Base-by-base conservation (phyloP, 768 basidiomycete genomes). In the Lactarius trivialis region DNA sequence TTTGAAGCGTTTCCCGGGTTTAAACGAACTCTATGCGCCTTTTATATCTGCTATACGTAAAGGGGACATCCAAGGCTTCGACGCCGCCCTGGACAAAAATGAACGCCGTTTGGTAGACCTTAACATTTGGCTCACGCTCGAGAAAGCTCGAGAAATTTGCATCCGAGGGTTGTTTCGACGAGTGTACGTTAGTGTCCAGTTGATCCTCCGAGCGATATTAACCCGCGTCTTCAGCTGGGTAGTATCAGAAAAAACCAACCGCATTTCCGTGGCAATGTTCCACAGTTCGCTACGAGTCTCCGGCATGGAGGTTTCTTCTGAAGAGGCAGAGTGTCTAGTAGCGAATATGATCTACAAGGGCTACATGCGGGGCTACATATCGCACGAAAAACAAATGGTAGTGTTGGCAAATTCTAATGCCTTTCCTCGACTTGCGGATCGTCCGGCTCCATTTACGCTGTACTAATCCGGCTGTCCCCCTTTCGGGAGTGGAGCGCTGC, bases 261-360 rank as follows among this genome's bases (percentile, higher is more conserved):
- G 94, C 17, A 87, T 98, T 54, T 87, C 91, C 0, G 81, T 97
- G 55, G 78, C 82, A 3, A 82, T 89, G 75, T 94, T 98, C 74
- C 87, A 88, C 70, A 77, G 78, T n/a, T 87, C 89, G 6, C 76
- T 96, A 54, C 77, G 76, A 56, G 74, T 92, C 60, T 86, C 89
- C 4, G 89, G 88, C 3, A 80, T 84, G 62, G 82, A 85, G 12
- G 83, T 90, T 26, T 78, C 85, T 8, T 71, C 78, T 63, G 93
- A 90, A 67, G 94, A 96, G 73, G 91, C 91, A 2, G 94, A 98
- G 73, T 97, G 94, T 73, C 81, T 94, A 56, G 84, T 97, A 8
- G 93, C 94, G 32, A 95, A 95, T 71, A 89, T 96, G 91, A 90
- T 98, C 49, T 93, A 88, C 76, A 91, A 88, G 76, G 91, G 90